phyloP scores from a whole-genome alignment of 1,139 yeast species.

The Candida glucosophila region DNA sequence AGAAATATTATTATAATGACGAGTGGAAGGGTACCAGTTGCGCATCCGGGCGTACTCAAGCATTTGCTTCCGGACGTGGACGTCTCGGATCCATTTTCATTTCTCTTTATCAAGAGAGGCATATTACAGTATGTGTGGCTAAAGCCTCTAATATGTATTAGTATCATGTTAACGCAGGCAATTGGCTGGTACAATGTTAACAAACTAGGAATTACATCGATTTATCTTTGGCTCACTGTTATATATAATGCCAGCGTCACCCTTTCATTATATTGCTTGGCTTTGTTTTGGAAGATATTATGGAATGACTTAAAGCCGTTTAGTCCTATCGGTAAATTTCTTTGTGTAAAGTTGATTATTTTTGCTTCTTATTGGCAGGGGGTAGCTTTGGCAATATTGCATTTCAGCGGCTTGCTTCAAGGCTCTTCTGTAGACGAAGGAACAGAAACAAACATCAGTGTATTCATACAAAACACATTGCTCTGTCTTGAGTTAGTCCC shows the following conservation, averaged over 20 bases:
- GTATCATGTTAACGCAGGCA: conserved; percentile 44
- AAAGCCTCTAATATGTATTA: conserved; percentile 68
- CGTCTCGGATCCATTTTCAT: conserved; percentile 78
- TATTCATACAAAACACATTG: conserved; percentile 67
- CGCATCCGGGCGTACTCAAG: conserved; percentile 58
- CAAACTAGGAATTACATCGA: conserved; percentile 39
- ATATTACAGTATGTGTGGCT: conserved; percentile 93
- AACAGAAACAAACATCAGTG: conserved; percentile 35
- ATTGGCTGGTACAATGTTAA: conserved; percentile 44
- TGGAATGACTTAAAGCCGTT: conserved; percentile 69
- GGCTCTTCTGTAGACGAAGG: conserved; percentile 17
- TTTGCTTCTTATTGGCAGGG: conserved; percentile 99
- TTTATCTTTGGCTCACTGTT: conserved; percentile 60
- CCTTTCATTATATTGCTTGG: conserved; percentile 73
- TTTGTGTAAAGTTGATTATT: conserved; percentile 86
- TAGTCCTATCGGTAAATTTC: conserved; percentile 84
- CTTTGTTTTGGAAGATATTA: conserved; percentile 86
- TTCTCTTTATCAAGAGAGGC: conserved; percentile 72
- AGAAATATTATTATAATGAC: conserved; percentile 67
- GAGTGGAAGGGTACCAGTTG: conserved; percentile 66
- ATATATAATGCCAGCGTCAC: conserved; percentile 77
- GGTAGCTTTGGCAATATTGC: conserved; percentile 54
- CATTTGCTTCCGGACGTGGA: conserved; percentile 52
- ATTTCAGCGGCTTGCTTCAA: conserved; percentile 44
- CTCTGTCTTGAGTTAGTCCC: conserved; percentile 79